These are phyloP conservation scores for Aspergillus melleus DNA, from an alignment of 2,329 filamentous ascomycete species.

Conservation along the genomic window DNA sequence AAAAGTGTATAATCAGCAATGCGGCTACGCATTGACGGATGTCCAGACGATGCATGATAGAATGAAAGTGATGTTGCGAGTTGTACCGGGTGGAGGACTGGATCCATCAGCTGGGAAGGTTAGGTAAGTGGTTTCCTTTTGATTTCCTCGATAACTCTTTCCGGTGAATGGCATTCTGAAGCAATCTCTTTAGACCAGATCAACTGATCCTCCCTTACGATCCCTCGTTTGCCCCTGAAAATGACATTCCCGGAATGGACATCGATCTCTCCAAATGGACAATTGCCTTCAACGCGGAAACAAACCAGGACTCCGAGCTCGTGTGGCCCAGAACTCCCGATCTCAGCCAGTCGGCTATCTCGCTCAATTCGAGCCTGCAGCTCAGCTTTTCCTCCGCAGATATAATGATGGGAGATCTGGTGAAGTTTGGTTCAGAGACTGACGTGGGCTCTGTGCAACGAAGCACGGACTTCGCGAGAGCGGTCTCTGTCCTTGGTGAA, in stretches of 20 bases:
- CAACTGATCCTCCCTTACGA: slow-evolving; percentile 80
- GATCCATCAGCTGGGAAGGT: slow-evolving; percentile 71
- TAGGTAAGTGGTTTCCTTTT: slow-evolving; percentile 55
- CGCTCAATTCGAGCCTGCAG: slow-evolving; percentile 32
- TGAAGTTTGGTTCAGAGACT: slow-evolving; percentile 42
- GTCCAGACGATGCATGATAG: slow-evolving; percentile 71
- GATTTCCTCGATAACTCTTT: not conserved
- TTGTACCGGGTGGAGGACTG: slow-evolving; percentile 59
- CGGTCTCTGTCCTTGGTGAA: slow-evolving; percentile 34
- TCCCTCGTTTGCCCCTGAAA: slow-evolving; percentile 72
- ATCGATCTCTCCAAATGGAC: slow-evolving; percentile 52
- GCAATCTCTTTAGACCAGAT: slow-evolving; percentile 58
- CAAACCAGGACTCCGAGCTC: slow-evolving; percentile 33
- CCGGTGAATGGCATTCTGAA: not conserved
- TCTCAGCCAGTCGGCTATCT: slow-evolving; percentile 29
- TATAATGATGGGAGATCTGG: slow-evolving; percentile 35
- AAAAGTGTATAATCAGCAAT: slow-evolving; percentile 84
- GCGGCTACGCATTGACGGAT: slow-evolving; percentile 79
- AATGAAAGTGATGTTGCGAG: slow-evolving; percentile 67
- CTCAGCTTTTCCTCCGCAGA: slow-evolving; percentile 52
- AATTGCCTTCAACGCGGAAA: slow-evolving; percentile 32
- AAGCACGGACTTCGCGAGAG: slow-evolving; percentile 28
- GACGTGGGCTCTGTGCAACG: slow-evolving; percentile 42
- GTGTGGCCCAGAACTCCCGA: slow-evolving; percentile 35
- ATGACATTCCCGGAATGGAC: slow-evolving; percentile 61